These are phyloP conservation scores for Colletotrichum sp. DNA, from an alignment of 2,329 filamentous ascomycete genomes.

Conservation along the genomic window DNA sequence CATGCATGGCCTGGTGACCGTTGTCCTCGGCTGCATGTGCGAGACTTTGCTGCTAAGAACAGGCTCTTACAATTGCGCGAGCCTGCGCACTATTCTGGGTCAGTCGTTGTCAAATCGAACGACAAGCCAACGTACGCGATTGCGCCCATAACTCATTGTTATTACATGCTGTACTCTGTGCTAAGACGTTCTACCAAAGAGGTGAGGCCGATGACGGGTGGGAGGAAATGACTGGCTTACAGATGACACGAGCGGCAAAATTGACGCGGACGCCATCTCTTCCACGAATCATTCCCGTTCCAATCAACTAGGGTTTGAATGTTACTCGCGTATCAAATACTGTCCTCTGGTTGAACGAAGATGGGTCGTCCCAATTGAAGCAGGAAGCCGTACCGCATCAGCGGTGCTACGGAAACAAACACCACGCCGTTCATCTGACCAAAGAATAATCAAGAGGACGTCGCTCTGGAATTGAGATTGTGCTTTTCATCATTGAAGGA, in stretches of 20 bases:
- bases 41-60: not conserved
- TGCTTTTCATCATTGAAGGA: not conserved
- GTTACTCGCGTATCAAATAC: not conserved
- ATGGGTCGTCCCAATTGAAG: not conserved
- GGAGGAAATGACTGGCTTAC: not conserved
- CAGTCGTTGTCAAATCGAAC: not conserved
- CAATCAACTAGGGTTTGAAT: not conserved
- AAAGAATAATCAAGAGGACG: not conserved
- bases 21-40: constrained; percentile 3
- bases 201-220: not conserved
- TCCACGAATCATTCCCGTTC: not conserved
- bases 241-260: constrained; percentile 1
- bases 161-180: not conserved
- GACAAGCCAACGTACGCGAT: not conserved
- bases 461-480: not conserved
- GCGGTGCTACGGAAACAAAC: not conserved
- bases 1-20: not conserved
- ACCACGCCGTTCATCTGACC: not conserved
- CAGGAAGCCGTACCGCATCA: not conserved
- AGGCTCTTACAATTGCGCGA: not conserved
- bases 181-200: not conserved
- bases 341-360: too few species aligned
- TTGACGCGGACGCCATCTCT: not conserved
- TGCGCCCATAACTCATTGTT: not conserved
- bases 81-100: not conserved